These are phyloP conservation scores for Linnemannia exigua DNA, from an alignment of 192 early-diverging fungal genomes.

Conservation along the genomic window DNA sequence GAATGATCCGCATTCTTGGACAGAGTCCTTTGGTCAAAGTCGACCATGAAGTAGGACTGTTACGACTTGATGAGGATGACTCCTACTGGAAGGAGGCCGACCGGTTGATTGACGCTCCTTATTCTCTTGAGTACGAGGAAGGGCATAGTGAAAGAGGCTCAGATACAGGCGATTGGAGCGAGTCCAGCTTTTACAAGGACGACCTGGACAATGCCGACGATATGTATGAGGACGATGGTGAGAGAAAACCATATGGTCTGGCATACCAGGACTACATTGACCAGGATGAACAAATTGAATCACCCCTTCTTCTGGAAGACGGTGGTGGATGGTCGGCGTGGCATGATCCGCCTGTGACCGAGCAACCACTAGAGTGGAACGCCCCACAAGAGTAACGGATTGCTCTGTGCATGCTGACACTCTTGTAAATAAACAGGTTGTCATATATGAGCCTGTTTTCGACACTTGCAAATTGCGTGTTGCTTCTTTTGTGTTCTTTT, in stretches of 20 bases:
- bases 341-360: too few species aligned
- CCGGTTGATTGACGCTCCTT: neutral
- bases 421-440: too few species aligned
- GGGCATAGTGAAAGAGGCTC: neutral
- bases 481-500: too few species aligned
- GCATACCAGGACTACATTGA: neutral
- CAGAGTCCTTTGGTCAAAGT: constrained; percentile 35
- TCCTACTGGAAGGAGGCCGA: neutral
- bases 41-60: neutral
- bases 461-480: too few species aligned
- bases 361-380: too few species aligned
- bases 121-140: neutral
- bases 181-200: neutral
- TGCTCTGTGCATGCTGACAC: too few species aligned
- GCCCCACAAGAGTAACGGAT: too few species aligned
- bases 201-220: neutral
- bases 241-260: neutral
- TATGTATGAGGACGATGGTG: neutral
- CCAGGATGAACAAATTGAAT: neutral
- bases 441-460: too few species aligned
- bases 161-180: neutral
- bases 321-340: neutral
- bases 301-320: neutral
- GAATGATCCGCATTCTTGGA: constrained; percentile 44
- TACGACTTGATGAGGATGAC: neutral